A percentile compares a stretch with the other conserved stretches of the same genome.
Evolutionary conservation across 352 stramenopile species (phyloP).

Genomic region (Saprolegnia parasitica): DNA sequence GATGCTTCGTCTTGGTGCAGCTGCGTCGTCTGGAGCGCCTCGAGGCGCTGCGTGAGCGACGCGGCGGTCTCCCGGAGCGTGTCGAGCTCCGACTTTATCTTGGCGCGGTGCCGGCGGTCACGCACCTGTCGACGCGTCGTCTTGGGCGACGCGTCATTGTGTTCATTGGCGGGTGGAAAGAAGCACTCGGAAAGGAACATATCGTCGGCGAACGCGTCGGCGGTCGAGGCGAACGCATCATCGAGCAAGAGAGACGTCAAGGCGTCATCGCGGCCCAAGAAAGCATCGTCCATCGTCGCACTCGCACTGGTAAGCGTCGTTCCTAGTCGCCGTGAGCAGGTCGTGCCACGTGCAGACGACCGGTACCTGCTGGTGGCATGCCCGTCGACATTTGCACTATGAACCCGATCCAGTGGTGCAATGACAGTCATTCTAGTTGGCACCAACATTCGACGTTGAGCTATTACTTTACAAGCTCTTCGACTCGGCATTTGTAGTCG

Average conservation of each 20-base stretch:
- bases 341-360: no score
- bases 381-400: not conserved
- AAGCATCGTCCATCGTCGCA: not conserved
- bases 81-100: not conserved
- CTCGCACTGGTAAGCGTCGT: not conserved
- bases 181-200: conserved; percentile 9
- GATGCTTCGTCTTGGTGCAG: not conserved
- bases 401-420: not conserved
- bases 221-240: not conserved
- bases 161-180: conserved; percentile 4
- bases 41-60: not conserved
- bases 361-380: not conserved
- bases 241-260: not conserved
- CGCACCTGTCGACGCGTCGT: not conserved
- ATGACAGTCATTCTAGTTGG: not conserved
- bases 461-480: not conserved
- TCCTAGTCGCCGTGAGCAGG: not conserved
- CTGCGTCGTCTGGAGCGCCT: not conserved
- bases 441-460: conserved; percentile 14
- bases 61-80: not conserved
- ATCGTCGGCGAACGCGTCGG: not conserved
- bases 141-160: not conserved
- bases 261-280: not conserved
- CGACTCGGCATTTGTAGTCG: not conserved
- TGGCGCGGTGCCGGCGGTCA: conserved; percentile 5